These are phyloP conservation scores for Bretziella fagacearum DNA, from an alignment of 2,329 filamentous ascomycete genomes.

Conservation along the genomic window DNA sequence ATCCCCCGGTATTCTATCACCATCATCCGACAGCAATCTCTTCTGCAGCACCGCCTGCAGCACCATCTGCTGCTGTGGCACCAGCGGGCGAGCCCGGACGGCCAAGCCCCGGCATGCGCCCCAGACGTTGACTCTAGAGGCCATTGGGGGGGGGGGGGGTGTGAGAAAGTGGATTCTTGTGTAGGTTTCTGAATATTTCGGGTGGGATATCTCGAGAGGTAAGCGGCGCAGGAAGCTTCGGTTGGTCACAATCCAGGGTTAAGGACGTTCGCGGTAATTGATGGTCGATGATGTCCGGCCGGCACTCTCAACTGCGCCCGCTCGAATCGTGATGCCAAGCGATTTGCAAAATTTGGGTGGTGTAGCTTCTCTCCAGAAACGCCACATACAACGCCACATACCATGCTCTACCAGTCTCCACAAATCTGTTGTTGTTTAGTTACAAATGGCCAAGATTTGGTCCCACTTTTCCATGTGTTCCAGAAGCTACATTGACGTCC, in stretches of 20 bases:
- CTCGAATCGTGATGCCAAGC: background rate
- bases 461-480: too few relatives aligned
- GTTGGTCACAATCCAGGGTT: too few relatives aligned
- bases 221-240: too few relatives aligned
- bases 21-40: conserved; percentile 19
- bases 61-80: conserved; percentile 18
- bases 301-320: background rate
- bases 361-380: background rate
- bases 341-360: background rate
- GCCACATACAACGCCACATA: background rate
- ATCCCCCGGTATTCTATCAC: background rate
- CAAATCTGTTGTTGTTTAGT: too few relatives aligned
- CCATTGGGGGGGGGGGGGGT: conserved; percentile 25
- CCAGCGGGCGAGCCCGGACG: conserved; percentile 23
- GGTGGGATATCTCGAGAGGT: background rate
- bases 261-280: background rate
- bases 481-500: too few relatives aligned
- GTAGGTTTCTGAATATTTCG: background rate
- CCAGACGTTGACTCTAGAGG: conserved; percentile 36
- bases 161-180: background rate
- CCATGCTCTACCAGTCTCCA: too few relatives aligned
- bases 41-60: conserved; percentile 17
- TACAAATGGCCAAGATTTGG: too few relatives aligned
- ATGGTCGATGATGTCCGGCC: background rate
- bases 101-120: conserved; percentile 27